Conservation (phyloP, 192 early-diverging fungal genomes). For the Backusella westeae region DNA sequence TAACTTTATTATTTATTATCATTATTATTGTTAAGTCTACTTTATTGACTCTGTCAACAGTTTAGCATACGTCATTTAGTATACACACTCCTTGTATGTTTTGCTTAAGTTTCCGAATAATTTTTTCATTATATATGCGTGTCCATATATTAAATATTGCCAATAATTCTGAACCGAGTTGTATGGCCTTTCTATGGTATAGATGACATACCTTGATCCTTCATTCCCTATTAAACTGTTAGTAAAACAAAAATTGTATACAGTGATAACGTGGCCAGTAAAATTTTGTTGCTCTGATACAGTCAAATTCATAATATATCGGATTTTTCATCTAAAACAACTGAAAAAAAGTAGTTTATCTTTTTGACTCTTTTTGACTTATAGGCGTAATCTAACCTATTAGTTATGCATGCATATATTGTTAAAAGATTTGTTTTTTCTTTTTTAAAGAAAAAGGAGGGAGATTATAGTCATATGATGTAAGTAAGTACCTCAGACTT, state of each 20-base stretch:
- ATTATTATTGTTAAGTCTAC: neutral
- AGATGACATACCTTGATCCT: neutral
- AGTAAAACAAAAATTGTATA: neutral
- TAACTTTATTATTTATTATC: neutral
- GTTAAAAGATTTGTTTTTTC: neutral
- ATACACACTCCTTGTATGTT: neutral
- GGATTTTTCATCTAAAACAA: neutral
- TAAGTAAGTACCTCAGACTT: neutral
- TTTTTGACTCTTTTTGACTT: neutral
- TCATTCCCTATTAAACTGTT: neutral
- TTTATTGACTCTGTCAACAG: slow-evolving; percentile 6
- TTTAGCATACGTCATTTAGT: neutral
- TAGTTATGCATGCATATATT: neutral
- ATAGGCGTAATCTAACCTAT: slow-evolving; percentile 1
- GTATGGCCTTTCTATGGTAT: neutral
- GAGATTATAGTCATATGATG: slow-evolving; percentile 6
- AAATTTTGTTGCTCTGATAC: neutral
- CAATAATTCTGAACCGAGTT: neutral
- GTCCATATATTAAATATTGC: neutral
- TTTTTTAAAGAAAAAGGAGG: neutral
- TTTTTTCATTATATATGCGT: neutral
- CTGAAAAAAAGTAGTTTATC: neutral
- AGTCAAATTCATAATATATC: neutral
- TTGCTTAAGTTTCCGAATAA: neutral
- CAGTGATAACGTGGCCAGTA: neutral